Evolutionary conservation across 768 basidiomycete species (phyloP), one percentile per base, ranked within the genome.

Genomic region (Leccinum variicolor): DNA sequence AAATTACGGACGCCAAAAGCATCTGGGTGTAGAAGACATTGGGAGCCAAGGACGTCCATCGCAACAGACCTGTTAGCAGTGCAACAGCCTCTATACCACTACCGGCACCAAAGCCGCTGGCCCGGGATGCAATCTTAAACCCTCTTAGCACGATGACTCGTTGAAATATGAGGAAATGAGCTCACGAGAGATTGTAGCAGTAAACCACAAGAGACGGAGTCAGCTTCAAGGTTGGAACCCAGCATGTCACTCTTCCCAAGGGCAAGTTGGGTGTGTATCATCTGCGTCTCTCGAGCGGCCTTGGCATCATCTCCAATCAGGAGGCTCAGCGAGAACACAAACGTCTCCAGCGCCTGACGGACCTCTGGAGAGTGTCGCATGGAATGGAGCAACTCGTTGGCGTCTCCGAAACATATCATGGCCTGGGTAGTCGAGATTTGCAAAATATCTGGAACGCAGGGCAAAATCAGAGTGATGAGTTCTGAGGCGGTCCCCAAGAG

Each of bases 281-380:
- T 79, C 57, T 89, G 86, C 15, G 85, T 83, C 71, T 90, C 87
- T 56, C 82, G 76, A n/a, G 84, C 80, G 49, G 77, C 80, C 67
- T 87, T 89, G 25, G 81, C 82, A 56, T 90, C 88, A 62, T 89
- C 87, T 39, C 84, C 85, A 31, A 88, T 77, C 29, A 84, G 63
- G 58, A 86, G 75, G 55, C 81, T 82, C 46, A 90, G 69, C 5
- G 84, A 81, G 36, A 89, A 65, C 4, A 77, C 75, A 62, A 86
- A 85, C 11, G 75, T 74, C 60, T 90, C 87, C 25, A 90, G 67
- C 29, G 80, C 79, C 57, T 82, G 81, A 57, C 84, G 77, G 50
- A 84, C 75, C 45, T 78, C 77, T 10, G 75, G 70, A n/a, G 78
- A 69, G 53, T 90, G 75, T n/a, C 77, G 78, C 58, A 79, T 73